Evolutionary conservation across 1,139 yeast genomes (phyloP).

Genomic region (Candida glucosophila): DNA sequence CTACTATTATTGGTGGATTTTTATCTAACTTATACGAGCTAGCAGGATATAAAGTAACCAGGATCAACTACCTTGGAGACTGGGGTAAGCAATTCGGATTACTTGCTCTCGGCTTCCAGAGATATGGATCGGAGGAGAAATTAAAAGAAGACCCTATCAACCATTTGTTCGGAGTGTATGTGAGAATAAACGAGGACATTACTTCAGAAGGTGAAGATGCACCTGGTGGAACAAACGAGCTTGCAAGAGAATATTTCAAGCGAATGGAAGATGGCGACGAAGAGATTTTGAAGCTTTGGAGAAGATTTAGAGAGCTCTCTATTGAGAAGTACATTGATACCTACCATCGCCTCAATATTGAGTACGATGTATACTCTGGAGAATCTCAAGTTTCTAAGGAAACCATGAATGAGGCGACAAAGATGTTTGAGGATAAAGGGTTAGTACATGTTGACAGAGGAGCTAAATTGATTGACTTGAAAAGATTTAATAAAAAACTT

Average conservation of each 20-base stretch:
- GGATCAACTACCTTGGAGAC: conserved; percentile 94
- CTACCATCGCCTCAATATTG: conserved; percentile 84
- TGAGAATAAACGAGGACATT: conserved; percentile 73
- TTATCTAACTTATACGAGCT: conserved; percentile 82
- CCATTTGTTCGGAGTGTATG: conserved; percentile 93
- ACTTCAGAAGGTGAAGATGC: conserved; percentile 63
- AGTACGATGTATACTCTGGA: conserved; percentile 85
- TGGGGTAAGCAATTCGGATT: conserved; percentile 99
- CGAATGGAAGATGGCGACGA: conserved; percentile 92
- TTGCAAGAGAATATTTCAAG: conserved; percentile 83
- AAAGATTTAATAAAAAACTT: conserved; percentile 79
- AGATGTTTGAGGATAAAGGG: conserved; percentile 56
- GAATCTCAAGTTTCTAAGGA: conserved; percentile 88
- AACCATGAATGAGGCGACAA: conserved; percentile 59
- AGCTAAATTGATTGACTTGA: conserved; percentile 81
- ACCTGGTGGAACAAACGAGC: conserved; percentile 59
- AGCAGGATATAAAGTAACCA: conserved; percentile 80
- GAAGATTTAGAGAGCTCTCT: conserved; percentile 80
- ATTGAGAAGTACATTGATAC: conserved; percentile 81
- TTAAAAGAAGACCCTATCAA: conserved; percentile 78
- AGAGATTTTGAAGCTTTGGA: conserved; percentile 73
- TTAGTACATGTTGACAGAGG: conserved; percentile 85
- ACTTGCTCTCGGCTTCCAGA: conserved; percentile 84
- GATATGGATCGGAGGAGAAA: conserved; percentile 73
- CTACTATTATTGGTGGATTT: conserved; percentile 98